Percentiles rank a stretch among this genome's conserved stretches.
Conservation (phyloP, 352 stramenopile genomes). For the Globisporangium emineosum region DNA sequence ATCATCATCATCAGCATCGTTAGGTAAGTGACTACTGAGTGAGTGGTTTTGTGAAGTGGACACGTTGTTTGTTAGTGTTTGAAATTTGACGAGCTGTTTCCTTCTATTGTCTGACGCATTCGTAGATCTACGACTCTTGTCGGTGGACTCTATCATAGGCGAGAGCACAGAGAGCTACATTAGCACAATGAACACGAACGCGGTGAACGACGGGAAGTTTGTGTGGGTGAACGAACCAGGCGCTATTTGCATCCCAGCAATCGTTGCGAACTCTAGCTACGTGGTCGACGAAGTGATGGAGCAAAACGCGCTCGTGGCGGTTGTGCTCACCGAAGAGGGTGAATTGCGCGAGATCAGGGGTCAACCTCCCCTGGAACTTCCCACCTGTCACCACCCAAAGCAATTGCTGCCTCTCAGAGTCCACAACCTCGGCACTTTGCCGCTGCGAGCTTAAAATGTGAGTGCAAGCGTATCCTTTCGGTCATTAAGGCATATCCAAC, state of each 20-base stretch:
- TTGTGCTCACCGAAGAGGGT: too few species aligned
- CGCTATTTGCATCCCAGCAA: slow-evolving; percentile 43
- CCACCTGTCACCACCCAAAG: slow-evolving; percentile 59
- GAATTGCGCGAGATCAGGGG: slow-evolving; percentile 69
- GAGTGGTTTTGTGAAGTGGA: too few species aligned
- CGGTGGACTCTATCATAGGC: too few species aligned
- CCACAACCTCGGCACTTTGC: slow-evolving; percentile 62
- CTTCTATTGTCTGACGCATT: too few species aligned
- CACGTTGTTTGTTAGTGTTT: too few species aligned
- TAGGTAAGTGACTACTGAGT: too few species aligned
- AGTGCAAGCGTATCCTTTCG: slow-evolving; percentile 4
- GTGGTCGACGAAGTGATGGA: slow-evolving; percentile 58
- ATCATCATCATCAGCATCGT: too few species aligned
- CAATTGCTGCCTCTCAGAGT: slow-evolving; percentile 48
- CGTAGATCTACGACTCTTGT: too few species aligned
- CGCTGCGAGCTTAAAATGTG: slow-evolving; percentile 61
- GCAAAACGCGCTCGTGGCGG: too few species aligned
- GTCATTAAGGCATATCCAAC: neutral
- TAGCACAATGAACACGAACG: too few species aligned
- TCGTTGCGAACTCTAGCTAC: slow-evolving; percentile 59
- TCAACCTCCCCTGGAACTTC: slow-evolving; percentile 52
- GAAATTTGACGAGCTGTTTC: too few species aligned
- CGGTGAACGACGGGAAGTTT: slow-evolving; percentile 57
- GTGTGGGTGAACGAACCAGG: slow-evolving; percentile 63
- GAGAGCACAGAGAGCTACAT: too few species aligned